Evolutionary conservation across 225 moss, liverwort and hornwort genomes (phyloP), one percentile per base, ranked within the genome.

Genomic region (Pleurozium schreberi): DNA sequence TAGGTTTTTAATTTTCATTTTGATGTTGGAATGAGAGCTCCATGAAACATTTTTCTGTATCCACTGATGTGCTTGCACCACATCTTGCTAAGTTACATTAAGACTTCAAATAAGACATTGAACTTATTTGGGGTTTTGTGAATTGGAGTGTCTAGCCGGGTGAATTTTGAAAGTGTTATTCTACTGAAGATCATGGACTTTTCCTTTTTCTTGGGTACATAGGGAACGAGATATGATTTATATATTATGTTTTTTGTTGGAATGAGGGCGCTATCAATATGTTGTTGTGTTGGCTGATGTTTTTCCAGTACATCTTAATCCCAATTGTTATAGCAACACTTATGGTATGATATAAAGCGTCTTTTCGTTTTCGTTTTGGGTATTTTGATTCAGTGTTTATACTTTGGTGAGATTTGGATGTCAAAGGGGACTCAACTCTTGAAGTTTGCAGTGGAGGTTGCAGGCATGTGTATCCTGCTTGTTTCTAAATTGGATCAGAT

Each of bases 381-480:
- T 69, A 21, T 77, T 38, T 66, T 49, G 61, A 30, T 57, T 81
- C 20, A 8, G 59, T 31, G 42, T 50, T 34, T 18, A 21, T 79
- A 70, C 53, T 65, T 47, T 26, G 45, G 80, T 61, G 70, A 64
- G 59, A 42, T 45, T 71, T 31, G 68, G 86, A 82, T 62, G 18
- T 69, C 79, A 55, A 43, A 40, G 36, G 12, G 67, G 52, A 31
- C 12, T 36, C 7, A 84, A 86, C 53, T 67, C 25, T 80, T 87
- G 71, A 49, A 52, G 38, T 85, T 68, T 88, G 81, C 92, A 94
- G 89, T 67, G 26, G 82, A 92, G 87, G 27, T 90, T 89, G 90
- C 89, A 93, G 92, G 95, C 90, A 93, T 95, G 95, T 93, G 91
- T 92, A 92, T 92, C 90, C 89, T 91, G 92, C 92, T 88, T 88